These are phyloP conservation scores for Lepidopterella palustris DNA, from an alignment of 495 filamentous ascomycete species.

Conservation along the genomic window DNA sequence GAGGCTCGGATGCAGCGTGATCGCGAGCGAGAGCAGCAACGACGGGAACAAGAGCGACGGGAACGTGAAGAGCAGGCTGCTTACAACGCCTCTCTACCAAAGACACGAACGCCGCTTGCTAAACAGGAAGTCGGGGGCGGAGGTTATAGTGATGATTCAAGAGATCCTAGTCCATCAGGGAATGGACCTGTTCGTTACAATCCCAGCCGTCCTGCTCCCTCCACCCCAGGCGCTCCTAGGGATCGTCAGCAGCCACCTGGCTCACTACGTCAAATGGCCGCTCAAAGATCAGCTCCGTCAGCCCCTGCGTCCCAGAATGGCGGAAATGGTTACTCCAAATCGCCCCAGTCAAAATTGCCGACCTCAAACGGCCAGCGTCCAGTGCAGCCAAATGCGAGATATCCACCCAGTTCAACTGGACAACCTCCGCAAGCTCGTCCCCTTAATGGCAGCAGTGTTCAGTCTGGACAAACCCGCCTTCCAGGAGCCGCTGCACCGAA, in stretches of 20 bases:
- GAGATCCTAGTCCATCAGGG: constrained; percentile 35
- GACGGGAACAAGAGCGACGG: constrained; percentile 48
- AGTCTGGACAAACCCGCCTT: constrained; percentile 27
- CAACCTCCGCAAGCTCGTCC: constrained; percentile 19
- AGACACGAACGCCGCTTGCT: constrained; percentile 66
- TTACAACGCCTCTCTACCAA: constrained; percentile 80
- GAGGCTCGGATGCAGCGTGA: constrained; percentile 42
- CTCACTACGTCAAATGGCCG: constrained; percentile 45
- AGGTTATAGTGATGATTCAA: constrained; percentile 37
- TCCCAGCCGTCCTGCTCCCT: constrained; percentile 63
- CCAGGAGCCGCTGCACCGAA: constrained; percentile 53
- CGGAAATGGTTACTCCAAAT: constrained; percentile 9
- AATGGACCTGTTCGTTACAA: constrained; percentile 61
- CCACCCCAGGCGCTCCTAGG: constrained; percentile 47
- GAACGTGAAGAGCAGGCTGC: constrained; percentile 67
- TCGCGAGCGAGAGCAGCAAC: constrained; percentile 40
- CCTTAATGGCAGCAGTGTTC: constrained; percentile 16
- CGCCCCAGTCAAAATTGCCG: constrained; percentile 20
- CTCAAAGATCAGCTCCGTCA: constrained; percentile 53
- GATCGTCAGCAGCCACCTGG: constrained; percentile 40
- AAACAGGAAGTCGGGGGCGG: constrained; percentile 72
- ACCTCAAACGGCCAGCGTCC: constrained; percentile 27
- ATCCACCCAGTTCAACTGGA: constrained; percentile 12
- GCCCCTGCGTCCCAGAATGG: constrained; percentile 43
- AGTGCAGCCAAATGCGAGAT: constrained; percentile 22